Base-by-base conservation (phyloP, 2,329 filamentous ascomycete species). In the Incumbomyces lentus region DNA sequence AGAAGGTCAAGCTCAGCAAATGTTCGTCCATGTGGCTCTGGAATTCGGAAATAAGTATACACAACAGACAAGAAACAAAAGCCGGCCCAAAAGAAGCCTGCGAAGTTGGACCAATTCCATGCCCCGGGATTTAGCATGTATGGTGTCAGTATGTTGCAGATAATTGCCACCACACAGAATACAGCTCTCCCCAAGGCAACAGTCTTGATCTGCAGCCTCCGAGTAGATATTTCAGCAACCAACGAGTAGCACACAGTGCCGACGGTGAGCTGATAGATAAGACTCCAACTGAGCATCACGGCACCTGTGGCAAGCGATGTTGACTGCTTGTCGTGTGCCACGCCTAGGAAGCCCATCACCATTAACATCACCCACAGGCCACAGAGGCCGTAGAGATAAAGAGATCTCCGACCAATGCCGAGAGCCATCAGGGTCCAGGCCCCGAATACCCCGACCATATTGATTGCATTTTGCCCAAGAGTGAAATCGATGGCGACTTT, bases 181-280 rank as follows among this genome's bases (percentile, higher is more conserved):
- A 87, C 68, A 56, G 86, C 85, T 44, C 88, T 82, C 1, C 84
- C 87, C 2, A 94, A 75, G 1, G 92, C 88, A 17, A 94, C 84
- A 0, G 88, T 94, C 71, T 95, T 95, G 69, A 93, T 88, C 60
- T 89, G 84, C 29, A 95, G 73, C 1, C 88, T 76, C 12, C 85
- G 78, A 0, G 86, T 87, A 0, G 86, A 88, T 17, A 95, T 67
- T 63, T 95, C 88, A 1, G 84, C 78, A 3, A 95, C 88, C 11
- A 95, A 76, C 0, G 86, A 92, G 67, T 93, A 95, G 64, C 84
- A 87, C 6, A 94, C 86, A 0, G 88, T 92, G 33, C 88, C 88
- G 41, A 95, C 87, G 0, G 86, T 85, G 41, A 90, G 72, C 62
- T 95, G 86, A 67, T 94, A 95, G 58, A 82, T 77, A 38, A 92